Percentiles rank a stretch among this genome's conserved stretches.
Evolutionary conservation across 495 filamentous ascomycete species (phyloP).

Genomic region (Parathielavia appendiculata): DNA sequence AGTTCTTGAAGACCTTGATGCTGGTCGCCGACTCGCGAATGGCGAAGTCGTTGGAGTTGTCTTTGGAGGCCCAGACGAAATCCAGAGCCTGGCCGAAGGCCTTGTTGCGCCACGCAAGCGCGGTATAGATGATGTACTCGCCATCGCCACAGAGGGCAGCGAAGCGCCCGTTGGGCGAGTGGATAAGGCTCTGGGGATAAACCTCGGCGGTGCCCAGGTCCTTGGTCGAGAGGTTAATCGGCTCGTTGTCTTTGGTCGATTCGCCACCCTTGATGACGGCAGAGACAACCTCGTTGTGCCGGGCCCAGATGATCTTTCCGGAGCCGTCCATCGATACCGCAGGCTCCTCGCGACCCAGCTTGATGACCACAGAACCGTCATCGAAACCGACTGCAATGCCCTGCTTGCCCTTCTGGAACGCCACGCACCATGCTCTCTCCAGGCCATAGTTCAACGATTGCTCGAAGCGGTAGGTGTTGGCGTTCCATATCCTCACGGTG

Average conservation of each 20-base stretch:
- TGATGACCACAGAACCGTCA: conserved; percentile 95
- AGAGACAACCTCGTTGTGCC: conserved; percentile 88
- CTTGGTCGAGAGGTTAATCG: conserved; percentile 74
- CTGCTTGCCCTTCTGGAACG: conserved; percentile 89
- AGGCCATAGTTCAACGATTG: conserved; percentile 93
- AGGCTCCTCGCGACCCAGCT: conserved; percentile 95
- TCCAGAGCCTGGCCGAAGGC: conserved; percentile 92
- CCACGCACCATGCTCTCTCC: conserved; percentile 95
- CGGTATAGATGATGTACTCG: conserved; percentile 98
- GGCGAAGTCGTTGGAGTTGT: conserved; percentile 97
- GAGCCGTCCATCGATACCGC: conserved; percentile 95
- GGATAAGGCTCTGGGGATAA: conserved; percentile 82
- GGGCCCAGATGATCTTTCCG: conserved; percentile 93
- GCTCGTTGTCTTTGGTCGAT: conserved; percentile 74
- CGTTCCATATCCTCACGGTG: no score
- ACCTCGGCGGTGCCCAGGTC: no score
- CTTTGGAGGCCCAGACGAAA: conserved; percentile 94
- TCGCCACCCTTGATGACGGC: conserved; percentile 95
- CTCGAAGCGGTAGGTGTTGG: conserved; percentile 89
- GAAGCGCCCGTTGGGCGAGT: conserved; percentile 94
- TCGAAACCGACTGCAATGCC: conserved; percentile 95
- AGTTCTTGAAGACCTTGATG: conserved; percentile 96
- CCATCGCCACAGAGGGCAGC: conserved; percentile 96
- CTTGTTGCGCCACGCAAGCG: conserved; percentile 95
- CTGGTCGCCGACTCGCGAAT: conserved; percentile 90